Conservation (phyloP, 1,284 basidiomycete genomes). For the Limonomyces culmigenus region DNA sequence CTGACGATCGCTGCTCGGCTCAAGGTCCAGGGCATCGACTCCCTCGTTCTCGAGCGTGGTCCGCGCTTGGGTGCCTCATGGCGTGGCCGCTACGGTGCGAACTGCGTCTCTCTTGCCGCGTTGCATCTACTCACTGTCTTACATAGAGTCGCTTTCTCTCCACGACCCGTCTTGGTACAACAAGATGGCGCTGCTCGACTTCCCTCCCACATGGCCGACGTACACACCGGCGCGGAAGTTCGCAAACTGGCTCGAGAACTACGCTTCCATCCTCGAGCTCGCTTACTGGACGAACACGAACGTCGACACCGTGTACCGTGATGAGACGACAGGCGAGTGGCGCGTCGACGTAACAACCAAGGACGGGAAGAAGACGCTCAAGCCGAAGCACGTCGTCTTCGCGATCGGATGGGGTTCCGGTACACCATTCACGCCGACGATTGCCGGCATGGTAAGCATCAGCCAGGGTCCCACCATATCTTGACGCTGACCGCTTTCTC, state of each 20-base stretch:
- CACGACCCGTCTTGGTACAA: constrained; percentile 38
- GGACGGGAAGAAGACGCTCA: constrained; percentile 26
- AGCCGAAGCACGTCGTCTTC: constrained; percentile 40
- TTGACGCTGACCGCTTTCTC: neutral
- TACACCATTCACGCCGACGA: constrained; percentile 26
- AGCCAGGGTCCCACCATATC: neutral
- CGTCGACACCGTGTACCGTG: constrained; percentile 25
- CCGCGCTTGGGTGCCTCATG: constrained; percentile 40
- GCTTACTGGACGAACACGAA: constrained; percentile 46
- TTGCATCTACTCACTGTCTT: too few species aligned
- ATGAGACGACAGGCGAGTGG: constrained; percentile 34
- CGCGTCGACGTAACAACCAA: constrained; percentile 28
- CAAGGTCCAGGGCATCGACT: constrained; percentile 31
- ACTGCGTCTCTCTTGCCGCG: too few species aligned
- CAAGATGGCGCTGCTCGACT: constrained; percentile 41
- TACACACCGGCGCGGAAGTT: constrained; percentile 44
- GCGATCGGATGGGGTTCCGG: constrained; percentile 44
- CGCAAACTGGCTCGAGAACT: constrained; percentile 52
- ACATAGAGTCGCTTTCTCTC: constrained; percentile 37
- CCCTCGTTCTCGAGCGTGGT: constrained; percentile 36
- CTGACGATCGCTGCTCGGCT: constrained; percentile 41
- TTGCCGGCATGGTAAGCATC: constrained; percentile 20
- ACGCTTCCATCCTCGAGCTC: constrained; percentile 45
- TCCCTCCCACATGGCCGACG: constrained; percentile 44
- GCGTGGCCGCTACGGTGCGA: constrained; percentile 42